Base-by-base conservation (phyloP, 176 grass and related monocot species). In the Cenchrus purpureus region DNA sequence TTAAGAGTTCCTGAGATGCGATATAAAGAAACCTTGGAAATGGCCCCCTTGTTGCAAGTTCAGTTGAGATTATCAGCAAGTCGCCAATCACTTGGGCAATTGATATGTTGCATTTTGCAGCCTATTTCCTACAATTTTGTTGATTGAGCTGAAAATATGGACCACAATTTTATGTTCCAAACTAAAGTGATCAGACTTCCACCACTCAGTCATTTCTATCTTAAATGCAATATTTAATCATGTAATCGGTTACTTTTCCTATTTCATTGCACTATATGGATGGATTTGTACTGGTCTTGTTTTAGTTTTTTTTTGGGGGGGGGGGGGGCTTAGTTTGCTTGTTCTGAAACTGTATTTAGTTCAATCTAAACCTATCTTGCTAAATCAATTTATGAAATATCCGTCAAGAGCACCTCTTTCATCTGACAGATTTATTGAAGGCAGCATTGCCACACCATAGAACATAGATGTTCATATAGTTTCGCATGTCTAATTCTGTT, bases 281-380 rank as follows among this genome's bases (percentile, higher is more conserved):
- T 74, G 34, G 37, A 74, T 37, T 32, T 67, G 45, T 66, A 74
- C 48, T 20, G 12, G 10, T 1, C 42, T 49, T 64, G 76, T 16
- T 63, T 61, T 45, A 45, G 42, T 32, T 32, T 32, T 32, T 32
- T 32, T 32, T 32, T 32, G 31, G 31, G 31, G 31, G 31, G 31
- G 31, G 31, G 31, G 31, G 31, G 4, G 43, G 1, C 56, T 61
- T 22, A 46, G 17, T 10, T 1, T 54, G 14, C 22, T 66, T 66
- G 28, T 79, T 79, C 43, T 79, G 4, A 51, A 64, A 65, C 76
- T 54, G 11, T n/a, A 81, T 80, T 10, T 67, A 67, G 29, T 80
- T 80, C 62, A 67, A 17, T 65, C 42, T 14, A 65, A 19, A 65
- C 59, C n/a, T 65, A 49, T 78, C 25, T 34, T 78, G 0, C 40